These are phyloP conservation scores for Patellifolia procumbens DNA, from an alignment of 179 eudicot genomes.

Conservation along the genomic window DNA sequence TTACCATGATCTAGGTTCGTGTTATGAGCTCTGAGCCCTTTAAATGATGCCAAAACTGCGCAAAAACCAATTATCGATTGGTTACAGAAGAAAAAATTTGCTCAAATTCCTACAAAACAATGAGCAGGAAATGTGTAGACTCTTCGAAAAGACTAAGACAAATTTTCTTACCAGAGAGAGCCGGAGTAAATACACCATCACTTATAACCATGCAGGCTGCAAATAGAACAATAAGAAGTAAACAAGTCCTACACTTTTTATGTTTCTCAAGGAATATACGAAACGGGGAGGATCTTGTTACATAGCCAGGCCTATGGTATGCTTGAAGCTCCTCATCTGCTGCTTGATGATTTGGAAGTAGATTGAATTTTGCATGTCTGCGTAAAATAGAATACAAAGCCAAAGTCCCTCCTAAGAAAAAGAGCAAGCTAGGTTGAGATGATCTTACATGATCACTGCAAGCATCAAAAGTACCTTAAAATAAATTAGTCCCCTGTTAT, in stretches of 20 bases:
- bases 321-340: slow-evolving; percentile 54
- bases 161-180: slow-evolving; percentile 41
- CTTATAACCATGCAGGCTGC: slow-evolving; percentile 50
- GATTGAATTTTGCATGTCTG: slow-evolving; percentile 49
- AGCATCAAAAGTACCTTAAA: no score
- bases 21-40: slow-evolving; percentile 45
- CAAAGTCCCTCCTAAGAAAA: slow-evolving; percentile 49
- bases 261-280: slow-evolving; percentile 42
- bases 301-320: slow-evolving; percentile 42
- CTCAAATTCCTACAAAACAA: background rate
- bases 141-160: slow-evolving; percentile 3
- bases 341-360: slow-evolving; percentile 49
- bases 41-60: slow-evolving; percentile 51
- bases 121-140: background rate
- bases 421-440: background rate
- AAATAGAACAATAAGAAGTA: slow-evolving; percentile 46
- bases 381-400: slow-evolving; percentile 55
- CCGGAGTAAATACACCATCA: slow-evolving; percentile 49
- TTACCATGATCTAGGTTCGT: slow-evolving; percentile 34
- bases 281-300: slow-evolving; percentile 31
- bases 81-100: background rate
- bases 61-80: slow-evolving; percentile 11
- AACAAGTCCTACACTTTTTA: slow-evolving; percentile 34
- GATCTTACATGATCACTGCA: no score
- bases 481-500: background rate